Base-by-base conservation (phyloP, 2,329 filamentous ascomycete genomes). In the Shiraia sp. region DNA sequence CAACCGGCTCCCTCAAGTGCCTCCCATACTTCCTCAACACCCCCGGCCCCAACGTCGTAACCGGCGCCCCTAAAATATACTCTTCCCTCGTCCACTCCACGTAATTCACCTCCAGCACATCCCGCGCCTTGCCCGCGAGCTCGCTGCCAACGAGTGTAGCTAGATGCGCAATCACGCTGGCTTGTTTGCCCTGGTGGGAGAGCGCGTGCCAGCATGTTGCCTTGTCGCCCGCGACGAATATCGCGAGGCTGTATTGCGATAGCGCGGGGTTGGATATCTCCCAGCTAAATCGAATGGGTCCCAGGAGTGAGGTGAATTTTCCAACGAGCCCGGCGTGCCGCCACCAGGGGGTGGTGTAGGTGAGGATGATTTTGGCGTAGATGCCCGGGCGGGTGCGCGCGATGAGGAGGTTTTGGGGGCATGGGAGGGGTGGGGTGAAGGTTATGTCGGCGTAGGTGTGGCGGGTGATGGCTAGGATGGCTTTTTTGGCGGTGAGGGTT, bases 351-450 rank as follows among this genome's bases (percentile, higher is more conserved):
- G 52, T 48, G 2, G 57, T 46, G 55, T 72, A 79, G 22, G 69
- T 60, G 12, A 75, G 47, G 43, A 80, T 76, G 12, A 71, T 70
- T 55, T 81, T 81, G 41, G 69, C 72, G 55, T 78, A 79, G 53
- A 74, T 74, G 5, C 78, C 78, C 12, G 72, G 70, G 0, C 44
- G 55, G 1, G 65, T 65, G 0, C 69, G 67, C 2, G 69, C 55
- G 3, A 60, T 36, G 28, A 70, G 54, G 0, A 61, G 55, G 10
- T 53, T 49, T 53, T 77, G 79, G 2, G 50, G 45, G 0, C 52
- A 22, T 0, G 74, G 73, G 1, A 82, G 66, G 0, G 65, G 42
- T 0, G 79, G 79, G 0, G 54, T 36, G 56, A 81, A 80, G 0
- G 29, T 40, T 22, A 82, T 74, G 6, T 57, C 67, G 27, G 69